Evolutionary conservation across 2,329 filamentous ascomycete species (phyloP), one percentile per base, ranked within the genome.

Genomic region (Nigrospora oryzae): DNA sequence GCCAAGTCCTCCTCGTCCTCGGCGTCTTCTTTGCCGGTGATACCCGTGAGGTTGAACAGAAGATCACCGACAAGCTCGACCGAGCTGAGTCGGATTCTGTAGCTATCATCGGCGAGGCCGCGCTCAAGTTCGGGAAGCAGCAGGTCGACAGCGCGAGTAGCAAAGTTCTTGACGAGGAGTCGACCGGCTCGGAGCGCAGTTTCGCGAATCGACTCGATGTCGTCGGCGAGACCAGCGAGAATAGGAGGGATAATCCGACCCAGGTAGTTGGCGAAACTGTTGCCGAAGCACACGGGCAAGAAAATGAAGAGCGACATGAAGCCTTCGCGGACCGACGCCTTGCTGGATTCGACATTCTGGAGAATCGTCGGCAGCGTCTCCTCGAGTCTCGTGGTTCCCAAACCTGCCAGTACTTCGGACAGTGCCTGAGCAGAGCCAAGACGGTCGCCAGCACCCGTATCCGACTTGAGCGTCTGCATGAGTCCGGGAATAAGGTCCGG

Each of bases 301-400:
- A 96, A 98, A 54, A 98, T 97, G 68, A 98, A 98, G 36, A 98
- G 77, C 8, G 93, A 96, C 93, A 98, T 98, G 71, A 98, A 98
- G 38, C 93, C 93, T 73, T 98, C 93, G 56, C 93, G 83, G 51
- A 98, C 89, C 44, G 89, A 82, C 15, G 93, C 64, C 66, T 95
- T 96, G 54, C 84, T 81, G 57, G 91, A 97, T 54, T 89, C 83
- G 53, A 95, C 91, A 58, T 98, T 98, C 59, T 97, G 91, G 36
- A 98, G 69, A 55, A 98, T 95, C 12, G 91, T 96, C 35, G 93
- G 94, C 38, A 98, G 72, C 5, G 90, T 97, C 67, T 98, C 94
- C 65, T 98, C 93, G 54, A 98, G 71, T 54, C 93, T 86, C 42
- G 85, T 79, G 1, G 93, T 98, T 53, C 94, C 93, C 57, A 98